phyloP scores from a whole-genome alignment of 2,329 filamentous ascomycete species.

The Venturia carpophila region DNA sequence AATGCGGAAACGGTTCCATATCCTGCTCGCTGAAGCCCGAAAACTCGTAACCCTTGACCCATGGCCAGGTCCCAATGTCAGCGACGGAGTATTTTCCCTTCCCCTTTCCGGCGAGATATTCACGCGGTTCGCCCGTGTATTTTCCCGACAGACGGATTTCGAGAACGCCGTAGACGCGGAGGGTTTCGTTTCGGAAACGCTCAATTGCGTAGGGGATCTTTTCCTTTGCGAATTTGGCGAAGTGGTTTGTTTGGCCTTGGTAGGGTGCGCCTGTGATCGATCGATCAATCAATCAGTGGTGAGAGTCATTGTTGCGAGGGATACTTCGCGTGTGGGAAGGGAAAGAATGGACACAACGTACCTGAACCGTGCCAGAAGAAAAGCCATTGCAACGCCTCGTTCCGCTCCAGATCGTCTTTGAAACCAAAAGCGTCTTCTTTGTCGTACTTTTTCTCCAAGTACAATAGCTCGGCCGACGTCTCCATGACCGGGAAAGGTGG shows the following conservation, averaged over 20 bases:
- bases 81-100: conserved; percentile 49
- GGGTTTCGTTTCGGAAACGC: conserved; percentile 43
- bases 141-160: conserved; percentile 47
- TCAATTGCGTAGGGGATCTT: conserved; percentile 42
- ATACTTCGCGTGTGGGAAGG: no score
- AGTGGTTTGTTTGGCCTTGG: conserved; percentile 80
- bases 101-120: conserved; percentile 47
- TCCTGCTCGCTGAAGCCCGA: conserved; percentile 41
- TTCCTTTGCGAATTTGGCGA: conserved; percentile 71
- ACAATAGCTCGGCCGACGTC: conserved; percentile 26
- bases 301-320: no score
- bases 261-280: conserved; percentile 58
- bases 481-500: conserved; percentile 41
- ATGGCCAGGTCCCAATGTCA: conserved; percentile 33
- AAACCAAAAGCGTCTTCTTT: conserved; percentile 41
- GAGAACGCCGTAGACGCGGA: conserved; percentile 44
- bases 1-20: conserved; percentile 42
- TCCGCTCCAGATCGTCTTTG: conserved; percentile 40
- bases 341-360: neutral
- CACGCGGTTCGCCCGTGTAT: conserved; percentile 43
- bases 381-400: conserved; percentile 52
- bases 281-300: no score
- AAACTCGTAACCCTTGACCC: conserved; percentile 32
- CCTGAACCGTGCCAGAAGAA: conserved; percentile 46
- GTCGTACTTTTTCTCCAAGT: conserved; percentile 41